Evolutionary conservation across 2,329 filamentous ascomycete genomes (phyloP), one percentile per base, ranked within the genome.

Genomic region (Aspergillus terreus): DNA sequence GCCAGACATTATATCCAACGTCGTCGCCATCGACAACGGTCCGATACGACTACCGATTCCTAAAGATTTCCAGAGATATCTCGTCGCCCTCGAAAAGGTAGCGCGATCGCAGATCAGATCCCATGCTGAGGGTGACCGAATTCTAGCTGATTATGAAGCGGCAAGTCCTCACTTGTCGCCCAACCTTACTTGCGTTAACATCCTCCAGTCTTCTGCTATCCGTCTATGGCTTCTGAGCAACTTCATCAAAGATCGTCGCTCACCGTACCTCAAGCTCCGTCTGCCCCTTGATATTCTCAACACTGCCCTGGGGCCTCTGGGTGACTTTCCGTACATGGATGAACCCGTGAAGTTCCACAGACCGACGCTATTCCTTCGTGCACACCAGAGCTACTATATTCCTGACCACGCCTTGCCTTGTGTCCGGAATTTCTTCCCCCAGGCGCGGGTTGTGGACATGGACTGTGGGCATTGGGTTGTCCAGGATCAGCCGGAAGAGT

Each of bases 41-140:
- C 60, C 60, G 2, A 56, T 63, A 10, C 44, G 54, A 32, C 30
- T 59, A 17, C 56, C 55, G 6, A 10, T 63, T 4, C 43, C 42
- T 5, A 21, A 47, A 7, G 59, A 63, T n/a, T 63, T 63, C 12
- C 15, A 42, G 9, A 51, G 44, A 14, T 96, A 95, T 71, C 78
- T 92, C 30, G 21, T 36, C 15, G 51, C 25, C 7, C 12, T 53
- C 36, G 51, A 15, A 4, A 25, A 45, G 23, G 30, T 53, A n/a
- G n/a, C n/a, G n/a, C n/a, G n/a, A n/a, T 42, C 36, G 11, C 36
- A n/a, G 32, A 27, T 53, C 4, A 43, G 17, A 12, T 46, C 21
- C 4, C 47, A 53, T 50, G 25, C 19, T 15, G 35, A 53, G 17
- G 51, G 41, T 5, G 51, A 53, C 15, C 30, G 12, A 2, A 50